These are phyloP conservation scores for Eucalyptus regnans DNA, from an alignment of 345 rosid species.

Conservation along the genomic window DNA sequence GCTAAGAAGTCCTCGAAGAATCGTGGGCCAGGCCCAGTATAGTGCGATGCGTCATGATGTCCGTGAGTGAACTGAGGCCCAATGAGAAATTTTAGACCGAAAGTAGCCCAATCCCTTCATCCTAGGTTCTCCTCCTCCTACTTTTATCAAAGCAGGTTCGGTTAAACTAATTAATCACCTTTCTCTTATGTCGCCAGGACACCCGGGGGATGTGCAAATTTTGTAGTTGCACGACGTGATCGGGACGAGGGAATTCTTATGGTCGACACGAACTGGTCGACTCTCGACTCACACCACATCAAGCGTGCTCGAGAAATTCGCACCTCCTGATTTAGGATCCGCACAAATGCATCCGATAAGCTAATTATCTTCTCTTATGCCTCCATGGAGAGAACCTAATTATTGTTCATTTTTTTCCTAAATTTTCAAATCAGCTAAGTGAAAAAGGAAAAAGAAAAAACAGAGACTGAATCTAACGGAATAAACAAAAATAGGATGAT, in stretches of 20 bases:
- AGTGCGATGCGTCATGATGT: background rate
- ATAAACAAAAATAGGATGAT: background rate
- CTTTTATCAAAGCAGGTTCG: background rate
- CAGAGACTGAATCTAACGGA: background rate
- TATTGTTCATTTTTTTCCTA: background rate
- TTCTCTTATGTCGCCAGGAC: background rate
- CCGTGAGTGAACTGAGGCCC: background rate
- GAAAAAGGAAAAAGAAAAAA: background rate
- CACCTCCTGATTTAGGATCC: background rate
- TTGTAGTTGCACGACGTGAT: background rate
- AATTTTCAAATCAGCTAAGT: background rate
- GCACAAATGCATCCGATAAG: background rate
- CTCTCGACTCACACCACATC: background rate
- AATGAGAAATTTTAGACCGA: background rate
- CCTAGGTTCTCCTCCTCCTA: background rate
- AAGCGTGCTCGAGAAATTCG: background rate
- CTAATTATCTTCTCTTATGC: background rate
- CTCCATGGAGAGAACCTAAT: background rate
- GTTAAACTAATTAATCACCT: background rate
- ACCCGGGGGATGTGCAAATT: background rate
- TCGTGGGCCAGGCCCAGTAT: background rate
- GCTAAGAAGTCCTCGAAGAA: background rate
- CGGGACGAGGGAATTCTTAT: background rate
- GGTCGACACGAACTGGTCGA: fast-evolving
- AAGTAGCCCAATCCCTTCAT: background rate